phyloP scores from a whole-genome alignment of 2,329 filamentous ascomycete species.

The Epichloe sp. region DNA sequence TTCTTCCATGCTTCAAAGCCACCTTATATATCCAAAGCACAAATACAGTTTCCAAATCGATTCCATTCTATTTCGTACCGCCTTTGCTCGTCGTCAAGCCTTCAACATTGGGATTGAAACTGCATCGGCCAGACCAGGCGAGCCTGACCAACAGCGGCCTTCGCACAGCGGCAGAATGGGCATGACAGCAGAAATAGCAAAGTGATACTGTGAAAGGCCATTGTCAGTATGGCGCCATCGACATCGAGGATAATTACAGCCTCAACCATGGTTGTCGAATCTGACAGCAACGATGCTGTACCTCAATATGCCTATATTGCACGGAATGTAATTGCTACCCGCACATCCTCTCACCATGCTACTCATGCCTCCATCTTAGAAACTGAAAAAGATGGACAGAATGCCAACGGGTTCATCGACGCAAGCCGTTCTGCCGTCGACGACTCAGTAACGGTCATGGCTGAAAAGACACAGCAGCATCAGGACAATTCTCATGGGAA shows the following conservation, averaged over 20 bases:
- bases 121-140: too few relatives aligned
- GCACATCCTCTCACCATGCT: too few relatives aligned
- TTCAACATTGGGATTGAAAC: too few relatives aligned
- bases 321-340: neutral
- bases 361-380: neutral
- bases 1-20: neutral
- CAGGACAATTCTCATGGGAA: neutral
- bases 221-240: neutral
- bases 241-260: neutral
- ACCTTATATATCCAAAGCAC: too few relatives aligned
- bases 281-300: neutral
- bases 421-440: neutral
- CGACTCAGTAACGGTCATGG: slow-evolving; percentile 36
- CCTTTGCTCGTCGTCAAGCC: too few relatives aligned
- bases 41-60: too few relatives aligned
- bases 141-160: neutral
- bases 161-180: neutral
- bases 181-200: neutral
- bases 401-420: neutral
- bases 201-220: neutral
- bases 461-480: neutral
- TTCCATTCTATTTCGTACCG: neutral
- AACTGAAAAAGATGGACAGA: neutral
- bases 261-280: neutral
- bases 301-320: neutral